Evolutionary conservation across 345 rosid genomes (phyloP).

Genomic region (Isatis tinctoria): DNA sequence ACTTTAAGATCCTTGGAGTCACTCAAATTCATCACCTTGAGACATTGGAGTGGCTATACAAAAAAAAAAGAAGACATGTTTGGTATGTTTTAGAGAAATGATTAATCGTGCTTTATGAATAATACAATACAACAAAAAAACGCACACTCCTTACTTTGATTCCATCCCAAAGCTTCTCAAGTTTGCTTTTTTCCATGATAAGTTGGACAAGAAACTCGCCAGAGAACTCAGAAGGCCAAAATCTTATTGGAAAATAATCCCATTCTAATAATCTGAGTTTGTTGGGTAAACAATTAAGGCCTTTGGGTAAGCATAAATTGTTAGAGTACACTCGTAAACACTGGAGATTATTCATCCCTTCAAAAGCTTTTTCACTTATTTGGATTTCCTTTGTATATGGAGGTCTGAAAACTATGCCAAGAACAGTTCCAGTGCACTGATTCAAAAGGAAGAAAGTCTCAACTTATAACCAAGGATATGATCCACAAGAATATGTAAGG

Average conservation of each 20-base stretch:
- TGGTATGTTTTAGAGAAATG: neutral
- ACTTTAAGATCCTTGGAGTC: neutral
- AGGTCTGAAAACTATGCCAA: neutral
- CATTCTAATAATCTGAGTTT: neutral
- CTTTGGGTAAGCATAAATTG: neutral
- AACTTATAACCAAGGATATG: neutral
- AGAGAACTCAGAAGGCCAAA: neutral
- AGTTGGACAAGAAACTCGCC: neutral
- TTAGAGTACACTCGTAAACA: neutral
- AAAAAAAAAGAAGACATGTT: neutral
- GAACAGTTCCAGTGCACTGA: neutral
- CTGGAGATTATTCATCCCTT: neutral
- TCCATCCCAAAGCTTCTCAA: neutral
- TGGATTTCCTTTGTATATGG: neutral
- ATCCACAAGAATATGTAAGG: neutral
- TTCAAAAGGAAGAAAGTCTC: neutral
- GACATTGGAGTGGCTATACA: constrained; percentile 4
- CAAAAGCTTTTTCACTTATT: neutral
- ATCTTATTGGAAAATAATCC: neutral
- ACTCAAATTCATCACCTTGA: constrained; percentile 14
- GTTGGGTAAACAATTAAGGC: neutral
- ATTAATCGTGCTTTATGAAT: neutral
- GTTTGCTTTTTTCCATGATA: neutral
- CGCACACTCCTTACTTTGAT: neutral
- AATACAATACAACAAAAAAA: neutral